Evolutionary conservation across 2,329 filamentous ascomycete genomes (phyloP), one percentile per base, ranked within the genome.

Genomic region (Trichoderma guizhouense): DNA sequence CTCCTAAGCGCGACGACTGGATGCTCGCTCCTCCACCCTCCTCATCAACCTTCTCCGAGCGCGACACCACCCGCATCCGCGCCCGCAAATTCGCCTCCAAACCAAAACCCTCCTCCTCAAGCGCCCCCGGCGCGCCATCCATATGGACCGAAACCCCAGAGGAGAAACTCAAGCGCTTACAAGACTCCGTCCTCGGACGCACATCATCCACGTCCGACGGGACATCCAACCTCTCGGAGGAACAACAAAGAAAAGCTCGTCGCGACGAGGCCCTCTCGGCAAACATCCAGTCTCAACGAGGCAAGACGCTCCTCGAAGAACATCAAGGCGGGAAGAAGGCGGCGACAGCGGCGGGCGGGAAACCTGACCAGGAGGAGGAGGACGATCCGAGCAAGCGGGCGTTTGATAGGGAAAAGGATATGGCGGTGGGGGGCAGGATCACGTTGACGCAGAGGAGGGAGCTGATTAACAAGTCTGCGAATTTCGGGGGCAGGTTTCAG

Each of bases 321-420:
- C 88, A 91, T 30, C 65, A 60, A 69, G 67, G 53, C 73, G 79
- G 78, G 74, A 79, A 75, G 72, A 81, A 79, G 71, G 84, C 86
- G 5, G 89, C 93, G 71, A 84, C 86, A 2, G 89, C 93, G 21
- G 89, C 93, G 7, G 4, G 32, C 8, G 26, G 32, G 12, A 34
- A 30, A 11, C 84, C 87, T 28, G 64, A 68, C 7, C 84, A 87
- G 74, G 89, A 93, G 74, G 89, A 93, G 74, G 93, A 96, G 26
- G 95, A 98, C 81, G 95, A 98, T 79, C 95, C 96, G 0, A 97
- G 94, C 81, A 92, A 92, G 81, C 87, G 95, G 73, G 92, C 89
- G 0, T 98, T 98, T 82, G 94, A 98, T 82, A 88, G 90, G 74
- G 93, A 98, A 81, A 98, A 98, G 84, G 96, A 98, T 80, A 97